A percentile compares a stretch with the other conserved stretches of the same genome.
These are phyloP conservation scores for Pyrenula aspistea DNA, from an alignment of 495 filamentous ascomycete genomes.

Conservation along the genomic window DNA sequence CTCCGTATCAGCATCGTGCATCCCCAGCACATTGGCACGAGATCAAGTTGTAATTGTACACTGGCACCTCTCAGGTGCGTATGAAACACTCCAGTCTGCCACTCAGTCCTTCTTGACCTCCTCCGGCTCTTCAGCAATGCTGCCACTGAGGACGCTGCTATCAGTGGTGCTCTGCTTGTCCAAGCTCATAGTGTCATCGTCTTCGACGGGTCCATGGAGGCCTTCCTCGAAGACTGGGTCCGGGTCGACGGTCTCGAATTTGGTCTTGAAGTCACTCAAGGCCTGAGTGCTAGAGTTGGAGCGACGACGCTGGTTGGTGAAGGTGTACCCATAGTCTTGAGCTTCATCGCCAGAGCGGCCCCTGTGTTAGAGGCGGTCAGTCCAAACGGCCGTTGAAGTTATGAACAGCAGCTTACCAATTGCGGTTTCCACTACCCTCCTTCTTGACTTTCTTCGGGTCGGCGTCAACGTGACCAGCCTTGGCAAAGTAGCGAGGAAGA, in stretches of 20 bases:
- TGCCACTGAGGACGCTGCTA: not conserved
- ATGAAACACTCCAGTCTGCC: not conserved
- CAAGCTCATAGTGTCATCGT: constrained; percentile 10
- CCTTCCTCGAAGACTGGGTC: constrained; percentile 87
- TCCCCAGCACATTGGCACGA: not conserved
- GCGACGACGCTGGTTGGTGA: constrained; percentile 77
- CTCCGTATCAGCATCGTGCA: not conserved
- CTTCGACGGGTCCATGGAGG: constrained; percentile 45
- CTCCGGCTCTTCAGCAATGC: not conserved
- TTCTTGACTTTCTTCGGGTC: constrained; percentile 95
- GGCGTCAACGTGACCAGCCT: constrained; percentile 65
- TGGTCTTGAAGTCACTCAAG: constrained; percentile 64
- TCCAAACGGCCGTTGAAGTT: constrained; percentile 1
- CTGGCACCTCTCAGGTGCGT: not conserved
- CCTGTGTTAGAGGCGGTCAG: constrained; percentile 33
- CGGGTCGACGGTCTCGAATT: constrained; percentile 73
- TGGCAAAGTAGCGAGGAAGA: constrained; percentile 84
- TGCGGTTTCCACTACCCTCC: constrained; percentile 83
- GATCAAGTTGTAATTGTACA: not conserved
- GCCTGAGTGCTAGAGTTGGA: constrained; percentile 75
- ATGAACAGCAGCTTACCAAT: constrained; percentile 55
- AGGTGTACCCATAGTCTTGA: constrained; percentile 66
- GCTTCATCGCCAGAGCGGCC: constrained; percentile 73
- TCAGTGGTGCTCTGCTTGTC: not conserved
- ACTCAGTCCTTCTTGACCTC: not conserved